Conservation (phyloP, 192 early-diverging fungal genomes). For the Backusella westeae region DNA sequence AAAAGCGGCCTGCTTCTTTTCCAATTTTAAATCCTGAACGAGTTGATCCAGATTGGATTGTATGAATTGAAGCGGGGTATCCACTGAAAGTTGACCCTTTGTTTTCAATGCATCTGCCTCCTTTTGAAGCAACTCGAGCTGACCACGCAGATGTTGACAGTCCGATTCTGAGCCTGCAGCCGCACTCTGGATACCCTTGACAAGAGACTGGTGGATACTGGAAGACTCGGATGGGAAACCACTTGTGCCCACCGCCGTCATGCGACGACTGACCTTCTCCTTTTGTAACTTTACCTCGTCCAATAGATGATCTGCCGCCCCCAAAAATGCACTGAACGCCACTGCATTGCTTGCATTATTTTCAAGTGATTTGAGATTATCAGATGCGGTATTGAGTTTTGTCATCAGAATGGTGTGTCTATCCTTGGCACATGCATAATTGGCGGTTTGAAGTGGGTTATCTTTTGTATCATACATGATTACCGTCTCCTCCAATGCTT, state of each 20-base stretch:
- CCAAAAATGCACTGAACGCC: slow-evolving; percentile 7
- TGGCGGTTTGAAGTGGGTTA: slow-evolving; percentile 25
- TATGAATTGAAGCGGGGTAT: not conserved
- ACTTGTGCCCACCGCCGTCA: slow-evolving; percentile 1
- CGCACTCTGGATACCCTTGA: not conserved
- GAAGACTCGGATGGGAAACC: not conserved
- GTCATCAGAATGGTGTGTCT: slow-evolving; percentile 1
- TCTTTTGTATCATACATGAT: not conserved
- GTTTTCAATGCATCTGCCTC: not conserved
- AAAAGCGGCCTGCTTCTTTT: slow-evolving; percentile 23
- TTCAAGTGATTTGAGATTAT: not conserved
- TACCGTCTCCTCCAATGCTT: not conserved
- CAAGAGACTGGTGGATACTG: not conserved
- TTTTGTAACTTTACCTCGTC: slow-evolving; percentile 5
- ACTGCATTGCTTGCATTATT: slow-evolving; percentile 13
- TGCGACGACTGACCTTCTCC: not conserved
- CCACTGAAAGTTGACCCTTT: not conserved
- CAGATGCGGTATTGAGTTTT: not conserved
- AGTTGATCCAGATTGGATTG: slow-evolving; percentile 2
- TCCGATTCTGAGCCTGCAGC: not conserved
- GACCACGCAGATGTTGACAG: not conserved
- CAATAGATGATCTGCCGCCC: not conserved
- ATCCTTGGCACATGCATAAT: slow-evolving; percentile 21
- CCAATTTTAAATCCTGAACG: not conserved
- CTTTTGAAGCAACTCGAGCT: not conserved